phyloP scores from a whole-genome alignment of 1,139 yeast genomes.

The Pichia sp. region DNA sequence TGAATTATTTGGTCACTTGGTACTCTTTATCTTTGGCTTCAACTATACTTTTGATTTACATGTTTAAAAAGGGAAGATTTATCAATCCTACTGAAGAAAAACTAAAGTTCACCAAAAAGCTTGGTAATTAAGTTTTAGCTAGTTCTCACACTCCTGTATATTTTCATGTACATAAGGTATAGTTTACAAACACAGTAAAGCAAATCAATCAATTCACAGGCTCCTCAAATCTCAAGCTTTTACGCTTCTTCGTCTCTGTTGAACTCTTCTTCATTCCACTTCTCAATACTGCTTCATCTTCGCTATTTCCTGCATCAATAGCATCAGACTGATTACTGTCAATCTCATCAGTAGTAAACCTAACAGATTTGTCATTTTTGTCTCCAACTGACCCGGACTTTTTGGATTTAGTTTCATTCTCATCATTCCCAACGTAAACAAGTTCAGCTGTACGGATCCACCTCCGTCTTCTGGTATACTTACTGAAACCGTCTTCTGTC shows the following conservation, averaged over 20 bases:
- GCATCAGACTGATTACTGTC: neutral
- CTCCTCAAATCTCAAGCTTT: conserved; percentile 12
- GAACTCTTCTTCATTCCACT: neutral
- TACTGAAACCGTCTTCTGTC: conserved; percentile 80
- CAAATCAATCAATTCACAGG: neutral
- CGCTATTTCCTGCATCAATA: neutral
- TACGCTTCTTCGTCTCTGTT: conserved; percentile 7
- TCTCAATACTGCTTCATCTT: conserved; percentile 6
- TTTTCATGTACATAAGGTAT: conserved; percentile 3
- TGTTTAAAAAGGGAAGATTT: conserved; percentile 44
- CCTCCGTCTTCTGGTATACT: conserved; percentile 87
- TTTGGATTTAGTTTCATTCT: neutral
- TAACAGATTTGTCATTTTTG: conserved; percentile 1
- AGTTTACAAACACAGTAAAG: neutral
- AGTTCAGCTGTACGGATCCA: conserved; percentile 95
- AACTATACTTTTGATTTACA: conserved; percentile 51
- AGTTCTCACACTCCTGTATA: too few relatives aligned
- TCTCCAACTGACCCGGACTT: conserved; percentile 1
- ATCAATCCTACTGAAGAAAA: conserved; percentile 37
- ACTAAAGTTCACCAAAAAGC: conserved; percentile 37
- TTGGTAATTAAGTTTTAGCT: conserved; percentile 14
- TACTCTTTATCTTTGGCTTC: conserved; percentile 76
- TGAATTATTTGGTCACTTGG: conserved; percentile 93
- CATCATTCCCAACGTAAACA: conserved; percentile 28
- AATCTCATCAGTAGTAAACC: neutral